Evolutionary conservation across 306 rosid genomes (phyloP).

Genomic region (Cajanus cajan): DNA sequence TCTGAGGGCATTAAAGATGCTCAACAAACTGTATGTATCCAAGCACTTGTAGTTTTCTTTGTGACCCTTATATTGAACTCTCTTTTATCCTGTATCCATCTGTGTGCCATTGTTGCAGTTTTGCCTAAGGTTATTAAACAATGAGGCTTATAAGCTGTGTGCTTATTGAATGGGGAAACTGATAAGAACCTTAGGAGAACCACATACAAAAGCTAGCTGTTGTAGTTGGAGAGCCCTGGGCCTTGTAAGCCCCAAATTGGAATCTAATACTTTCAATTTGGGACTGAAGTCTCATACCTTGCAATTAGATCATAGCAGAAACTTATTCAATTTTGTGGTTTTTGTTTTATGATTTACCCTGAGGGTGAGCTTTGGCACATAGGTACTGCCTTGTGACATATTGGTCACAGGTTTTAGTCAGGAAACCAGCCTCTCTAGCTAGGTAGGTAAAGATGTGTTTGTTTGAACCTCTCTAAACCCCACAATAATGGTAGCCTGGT

Average conservation of each 20-base stretch:
- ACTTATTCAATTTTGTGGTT: slow-evolving; percentile 5
- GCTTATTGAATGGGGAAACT: not conserved
- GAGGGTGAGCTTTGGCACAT: not conserved
- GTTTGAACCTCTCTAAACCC: slow-evolving; percentile 9
- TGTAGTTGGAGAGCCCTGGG: too few relatives aligned
- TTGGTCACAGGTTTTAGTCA: slow-evolving; percentile 7
- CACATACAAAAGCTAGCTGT: too few relatives aligned
- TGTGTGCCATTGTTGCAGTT: not conserved
- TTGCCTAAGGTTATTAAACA: not conserved
- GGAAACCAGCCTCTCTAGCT: not conserved
- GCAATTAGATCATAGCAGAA: too few relatives aligned
- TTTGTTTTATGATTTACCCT: slow-evolving; percentile 1
- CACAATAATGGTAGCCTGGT: slow-evolving; percentile 2
- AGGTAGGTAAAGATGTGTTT: not conserved
- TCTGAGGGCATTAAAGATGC: slow-evolving; percentile 94
- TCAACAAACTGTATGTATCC: slow-evolving; percentile 82
- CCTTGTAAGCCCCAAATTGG: too few relatives aligned
- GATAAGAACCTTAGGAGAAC: too few relatives aligned
- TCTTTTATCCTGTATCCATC: not conserved
- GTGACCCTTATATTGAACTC: not conserved
- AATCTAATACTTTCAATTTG: too few relatives aligned
- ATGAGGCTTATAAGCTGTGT: not conserved
- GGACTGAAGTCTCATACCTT: too few relatives aligned
- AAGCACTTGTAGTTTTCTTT: slow-evolving; percentile 18
- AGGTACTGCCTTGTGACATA: not conserved